Evolutionary conservation across 116 monocot species (phyloP).

Genomic region (Cymodocea nodosa): DNA sequence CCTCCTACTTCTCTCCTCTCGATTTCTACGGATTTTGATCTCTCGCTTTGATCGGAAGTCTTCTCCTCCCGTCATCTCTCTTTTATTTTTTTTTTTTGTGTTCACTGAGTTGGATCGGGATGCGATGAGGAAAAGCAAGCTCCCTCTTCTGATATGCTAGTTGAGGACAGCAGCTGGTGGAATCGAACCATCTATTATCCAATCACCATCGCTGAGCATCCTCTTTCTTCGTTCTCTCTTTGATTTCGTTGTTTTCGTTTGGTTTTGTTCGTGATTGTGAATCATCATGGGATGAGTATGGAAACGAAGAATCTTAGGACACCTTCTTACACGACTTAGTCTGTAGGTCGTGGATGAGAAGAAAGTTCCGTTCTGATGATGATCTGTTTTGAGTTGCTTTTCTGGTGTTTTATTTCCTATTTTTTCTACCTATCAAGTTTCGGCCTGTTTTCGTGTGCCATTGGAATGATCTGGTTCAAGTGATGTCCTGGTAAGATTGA

Average conservation of each 20-base stretch:
- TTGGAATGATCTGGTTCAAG: no score
- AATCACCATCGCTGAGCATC: background rate
- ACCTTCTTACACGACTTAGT: constrained; percentile 12
- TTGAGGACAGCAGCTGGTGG: background rate
- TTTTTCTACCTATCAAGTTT: no score
- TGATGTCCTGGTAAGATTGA: no score
- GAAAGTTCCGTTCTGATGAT: constrained; percentile 4
- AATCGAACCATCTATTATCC: constrained; percentile 1
- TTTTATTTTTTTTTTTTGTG: background rate
- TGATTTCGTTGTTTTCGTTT: background rate
- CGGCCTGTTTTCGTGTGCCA: no score
- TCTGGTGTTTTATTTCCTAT: no score
- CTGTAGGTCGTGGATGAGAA: background rate
- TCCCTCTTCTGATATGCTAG: constrained; percentile 4
- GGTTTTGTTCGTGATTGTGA: no score
- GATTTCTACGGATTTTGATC: no score
- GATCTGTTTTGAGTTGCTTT: no score
- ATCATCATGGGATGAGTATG: constrained; percentile 7
- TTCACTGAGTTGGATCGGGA: background rate
- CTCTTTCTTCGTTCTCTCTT: background rate
- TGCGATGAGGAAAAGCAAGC: background rate
- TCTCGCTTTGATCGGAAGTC: background rate
- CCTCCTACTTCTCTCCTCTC: background rate
- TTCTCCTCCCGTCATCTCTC: background rate
- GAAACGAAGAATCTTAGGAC: constrained; percentile 11